Base-by-base conservation (phyloP, 208 protist species). In the Trypanosoma cruzi region DNA sequence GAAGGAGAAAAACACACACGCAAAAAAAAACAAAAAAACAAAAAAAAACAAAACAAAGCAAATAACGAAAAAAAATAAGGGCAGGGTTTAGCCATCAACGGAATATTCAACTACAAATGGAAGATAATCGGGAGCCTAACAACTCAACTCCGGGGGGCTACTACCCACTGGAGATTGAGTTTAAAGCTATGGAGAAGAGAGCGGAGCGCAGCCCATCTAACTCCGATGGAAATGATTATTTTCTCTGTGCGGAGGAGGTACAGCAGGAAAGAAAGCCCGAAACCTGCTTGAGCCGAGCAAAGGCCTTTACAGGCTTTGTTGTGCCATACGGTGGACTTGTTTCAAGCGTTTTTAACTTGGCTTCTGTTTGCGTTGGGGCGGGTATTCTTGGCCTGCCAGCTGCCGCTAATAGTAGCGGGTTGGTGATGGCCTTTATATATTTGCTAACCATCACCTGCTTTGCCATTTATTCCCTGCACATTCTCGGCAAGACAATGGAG, bases 391-490 rank as follows among this genome's bases (percentile, higher is more conserved):
- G 75, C 16, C 22, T 86, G 1, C 81, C 81, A 3, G 61, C 60
- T 0, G 81, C 81, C 16, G 69, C 79, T 22, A 64, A 60, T 32
- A 75, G 54, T 28, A 76, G 68, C 20, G 81, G 81, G 50, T 28
- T 77, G 6, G 20, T 79, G 1, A 73, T 84, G 66, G 84, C 77
- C 0, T 42, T 90, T 37, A 57, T 93, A 42, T 90, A 88, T 61
- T 72, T 96, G 11, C 29, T 87, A 3, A 50, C 85, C 22, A 83
- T 85, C 55, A 79, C 79, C 14, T 18, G 40, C 32, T 50, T 87
- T n/a, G 88, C 84, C 18, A 73, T 93, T 0, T 91, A 79, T 66
- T 83, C 89, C 0, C 77, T 96, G 34, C 52, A 78, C 59, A 68
- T 92, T 55, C 61, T 96, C 1, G 64, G 59, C 13, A 28, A 62